Evolutionary conservation across 2,329 filamentous ascomycete species (phyloP), one percentile per base, ranked within the genome.

Genomic region (Sclerotinia minor): DNA sequence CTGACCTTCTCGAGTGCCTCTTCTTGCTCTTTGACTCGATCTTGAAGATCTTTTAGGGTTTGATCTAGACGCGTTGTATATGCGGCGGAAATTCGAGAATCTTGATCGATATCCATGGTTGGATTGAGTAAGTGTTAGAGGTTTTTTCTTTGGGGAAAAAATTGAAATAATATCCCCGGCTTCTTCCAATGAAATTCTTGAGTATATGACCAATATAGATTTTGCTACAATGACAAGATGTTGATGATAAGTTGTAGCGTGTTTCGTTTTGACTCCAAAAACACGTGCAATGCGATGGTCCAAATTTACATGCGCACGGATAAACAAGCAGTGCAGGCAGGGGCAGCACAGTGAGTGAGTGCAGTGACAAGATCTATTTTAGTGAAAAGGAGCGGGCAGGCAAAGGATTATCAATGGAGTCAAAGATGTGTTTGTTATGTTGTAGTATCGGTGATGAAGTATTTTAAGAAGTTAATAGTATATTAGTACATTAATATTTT

Each of bases 31-130:
- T 80, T 79, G 41, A 89, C 82, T 73, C 81, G 81, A 21, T 78
- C 80, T 75, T 90, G 87, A 1, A 94, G 84, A 75, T 90, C 87
- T 70, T 83, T 84, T 55, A 94, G 75, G 2, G 91, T 92, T 65
- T 85, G 83, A 68, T 92, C 85, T 55, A 94, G 80, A 73, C 84
- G 86, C 53, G 81, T 76, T 64, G 83, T 79, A 70, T 88, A 82
- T 67, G 79, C 71, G 57, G 74, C 72, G 74, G 81, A 79, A 29
- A 76, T 73, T 52, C 77, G 78, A 55, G 78, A 70, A 9, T 68
- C 49, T 38, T 67, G 58, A 9, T 67, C 55, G n/a, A 41, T 65
- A 21, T 69, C 69, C 70, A 71, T 72, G 49, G 32, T n/a, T 50
- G 21, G 26, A 32, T 26, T 35, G 38, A 3, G 44, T 13, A 49